Conservation (phyloP, 495 filamentous ascomycete species). For the Penicillium silybi region DNA sequence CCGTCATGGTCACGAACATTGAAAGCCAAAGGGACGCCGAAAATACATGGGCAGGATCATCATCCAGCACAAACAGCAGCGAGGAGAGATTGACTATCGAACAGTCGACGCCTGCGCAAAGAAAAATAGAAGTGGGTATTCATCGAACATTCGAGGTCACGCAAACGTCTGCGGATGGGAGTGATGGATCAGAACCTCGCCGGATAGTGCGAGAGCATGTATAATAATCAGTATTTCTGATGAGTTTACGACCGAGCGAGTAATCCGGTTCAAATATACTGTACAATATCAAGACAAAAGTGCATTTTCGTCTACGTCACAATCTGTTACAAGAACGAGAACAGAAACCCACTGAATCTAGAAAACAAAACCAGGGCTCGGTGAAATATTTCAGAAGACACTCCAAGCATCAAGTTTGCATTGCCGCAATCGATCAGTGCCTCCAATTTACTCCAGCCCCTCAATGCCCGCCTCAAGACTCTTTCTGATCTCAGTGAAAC, state of each 20-base stretch:
- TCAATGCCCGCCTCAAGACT: slow-evolving; percentile 6
- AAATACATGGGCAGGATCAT: slow-evolving; percentile 15
- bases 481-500: slow-evolving; percentile 1
- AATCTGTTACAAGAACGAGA: no score
- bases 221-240: slow-evolving; percentile 11
- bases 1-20: slow-evolving; percentile 38
- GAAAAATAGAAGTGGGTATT: slow-evolving; percentile 28
- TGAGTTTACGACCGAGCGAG: not conserved
- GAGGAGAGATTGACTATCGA: slow-evolving; percentile 32
- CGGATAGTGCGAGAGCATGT: slow-evolving; percentile 23
- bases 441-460: not conserved
- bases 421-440: no score
- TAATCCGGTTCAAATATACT: not conserved
- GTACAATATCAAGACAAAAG: not conserved
- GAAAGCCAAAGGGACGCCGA: slow-evolving; percentile 27
- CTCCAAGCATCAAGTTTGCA: no score
- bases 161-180: slow-evolving; percentile 21
- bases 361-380: no score
- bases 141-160: slow-evolving; percentile 37
- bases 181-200: slow-evolving; percentile 6
- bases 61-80: slow-evolving; percentile 27
- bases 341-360: no score
- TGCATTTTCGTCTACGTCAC: no score
- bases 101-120: slow-evolving; percentile 1
- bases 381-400: no score